Evolutionary conservation across 169 alveolate species (phyloP).

Genomic region (Cryptosporidium ubiquitum): DNA sequence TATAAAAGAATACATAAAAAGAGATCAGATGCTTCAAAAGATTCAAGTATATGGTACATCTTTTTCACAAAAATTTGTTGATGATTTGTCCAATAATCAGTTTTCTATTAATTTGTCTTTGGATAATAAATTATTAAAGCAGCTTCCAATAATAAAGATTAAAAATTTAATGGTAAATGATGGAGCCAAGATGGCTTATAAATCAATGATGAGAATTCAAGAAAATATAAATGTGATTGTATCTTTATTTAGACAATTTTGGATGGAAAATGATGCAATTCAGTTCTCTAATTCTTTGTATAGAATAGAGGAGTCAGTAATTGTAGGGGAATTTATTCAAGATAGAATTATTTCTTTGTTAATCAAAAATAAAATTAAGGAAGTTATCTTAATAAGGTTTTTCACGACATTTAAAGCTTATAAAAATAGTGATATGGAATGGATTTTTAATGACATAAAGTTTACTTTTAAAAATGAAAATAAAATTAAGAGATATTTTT

Average conservation of each 20-base stretch:
- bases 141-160: conserved; percentile 15
- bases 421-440: neutral
- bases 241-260: neutral
- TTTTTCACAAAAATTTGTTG: neutral
- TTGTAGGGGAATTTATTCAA: neutral
- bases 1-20: conserved; percentile 10
- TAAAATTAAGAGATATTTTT: neutral
- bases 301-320: neutral
- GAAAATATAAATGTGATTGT: neutral
- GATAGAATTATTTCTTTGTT: neutral
- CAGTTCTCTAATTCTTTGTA: neutral
- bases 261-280: conserved; percentile 3
- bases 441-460: conserved; percentile 20
- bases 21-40: neutral
- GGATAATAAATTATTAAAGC: neutral
- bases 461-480: conserved; percentile 10
- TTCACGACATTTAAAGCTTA: neutral
- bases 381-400: neutral
- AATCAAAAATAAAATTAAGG: neutral
- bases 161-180: neutral
- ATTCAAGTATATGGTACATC: neutral
- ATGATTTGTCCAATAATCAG: neutral
- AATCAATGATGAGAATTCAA: neutral
- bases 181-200: neutral
- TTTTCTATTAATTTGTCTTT: neutral